Percentiles rank a stretch among this genome's conserved stretches.
Conservation (phyloP, 257 asterid genomes). For the Fraxinus americana region DNA sequence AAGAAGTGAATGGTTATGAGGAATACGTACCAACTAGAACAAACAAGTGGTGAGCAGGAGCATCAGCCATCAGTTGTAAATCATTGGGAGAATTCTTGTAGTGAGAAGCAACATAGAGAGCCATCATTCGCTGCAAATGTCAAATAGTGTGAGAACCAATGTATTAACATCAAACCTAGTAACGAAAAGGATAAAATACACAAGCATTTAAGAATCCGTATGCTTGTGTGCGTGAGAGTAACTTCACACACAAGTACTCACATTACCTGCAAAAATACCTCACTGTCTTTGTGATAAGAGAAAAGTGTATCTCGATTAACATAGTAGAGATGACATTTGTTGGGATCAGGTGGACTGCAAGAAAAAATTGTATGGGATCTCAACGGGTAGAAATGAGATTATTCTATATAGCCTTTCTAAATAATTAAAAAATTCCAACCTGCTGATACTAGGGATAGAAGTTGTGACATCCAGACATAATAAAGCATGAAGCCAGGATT, state of each 20-base stretch:
- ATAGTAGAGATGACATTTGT: constrained; percentile 88
- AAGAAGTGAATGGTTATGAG: neutral
- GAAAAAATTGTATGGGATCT: constrained; percentile 23
- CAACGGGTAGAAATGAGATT: constrained; percentile 9
- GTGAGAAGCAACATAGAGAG: constrained; percentile 95
- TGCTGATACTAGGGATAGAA: constrained; percentile 66
- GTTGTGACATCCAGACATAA: constrained; percentile 85
- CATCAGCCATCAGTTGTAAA: constrained; percentile 96
- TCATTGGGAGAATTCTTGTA: constrained; percentile 95
- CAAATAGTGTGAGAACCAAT: constrained; percentile 12
- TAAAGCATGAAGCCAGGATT: constrained; percentile 82
- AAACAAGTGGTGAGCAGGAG: constrained; percentile 98
- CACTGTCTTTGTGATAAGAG: constrained; percentile 88
- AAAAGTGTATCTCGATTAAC: constrained; percentile 94
- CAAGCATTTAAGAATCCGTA: neutral
- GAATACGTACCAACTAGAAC: constrained; percentile 77
- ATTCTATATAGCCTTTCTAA: constrained; percentile 11
- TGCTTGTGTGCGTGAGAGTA: neutral
- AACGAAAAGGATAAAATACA: constrained; percentile 12
- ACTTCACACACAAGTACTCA: neutral
- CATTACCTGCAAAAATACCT: constrained; percentile 80
- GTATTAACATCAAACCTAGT: constrained; percentile 7
- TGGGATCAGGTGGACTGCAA: constrained; percentile 69
- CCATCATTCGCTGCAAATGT: constrained; percentile 90
- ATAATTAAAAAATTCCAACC: constrained; percentile 42